phyloP scores from a whole-genome alignment of 1,284 basidiomycete genomes.

The Boletus smithii region DNA sequence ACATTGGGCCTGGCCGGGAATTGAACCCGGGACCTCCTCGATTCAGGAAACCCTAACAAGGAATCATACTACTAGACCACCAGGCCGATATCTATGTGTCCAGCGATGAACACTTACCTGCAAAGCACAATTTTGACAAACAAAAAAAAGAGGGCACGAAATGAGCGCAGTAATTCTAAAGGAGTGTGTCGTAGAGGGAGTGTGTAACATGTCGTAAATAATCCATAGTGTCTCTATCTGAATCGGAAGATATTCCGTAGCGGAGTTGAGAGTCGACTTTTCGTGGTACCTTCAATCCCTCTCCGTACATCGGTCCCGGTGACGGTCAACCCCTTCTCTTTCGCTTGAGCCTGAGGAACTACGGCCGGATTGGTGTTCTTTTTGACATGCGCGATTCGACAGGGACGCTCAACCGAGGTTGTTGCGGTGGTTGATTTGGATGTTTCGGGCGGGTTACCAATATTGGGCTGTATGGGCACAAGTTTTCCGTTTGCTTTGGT shows the following conservation, averaged over 20 bases:
- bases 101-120: background rate
- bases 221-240: slow-evolving; percentile 31
- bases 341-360: slow-evolving; percentile 10
- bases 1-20: slow-evolving; percentile 4
- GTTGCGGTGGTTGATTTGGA: slow-evolving; percentile 3
- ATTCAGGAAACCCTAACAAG: slow-evolving; percentile 43
- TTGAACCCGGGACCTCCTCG: background rate
- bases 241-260: slow-evolving; percentile 48
- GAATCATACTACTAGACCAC: slow-evolving; percentile 59
- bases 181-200: slow-evolving; percentile 14
- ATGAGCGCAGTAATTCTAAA: slow-evolving; percentile 7
- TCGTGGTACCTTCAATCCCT: slow-evolving; percentile 30
- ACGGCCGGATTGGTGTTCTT: slow-evolving; percentile 11
- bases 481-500: slow-evolving; percentile 14
- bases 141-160: background rate
- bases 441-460: slow-evolving; percentile 1
- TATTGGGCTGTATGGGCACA: background rate
- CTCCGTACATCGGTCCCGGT: slow-evolving; percentile 27
- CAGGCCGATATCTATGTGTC: slow-evolving; percentile 33
- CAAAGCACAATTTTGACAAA: background rate
- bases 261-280: slow-evolving; percentile 45
- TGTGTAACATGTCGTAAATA: slow-evolving; percentile 8
- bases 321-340: slow-evolving; percentile 17
- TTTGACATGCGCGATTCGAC: slow-evolving; percentile 14
- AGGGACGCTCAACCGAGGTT: slow-evolving; percentile 14